These are phyloP conservation scores for Nothophaeocryptopus gaeumannii DNA, from an alignment of 2,329 filamentous ascomycete genomes.

Conservation along the genomic window DNA sequence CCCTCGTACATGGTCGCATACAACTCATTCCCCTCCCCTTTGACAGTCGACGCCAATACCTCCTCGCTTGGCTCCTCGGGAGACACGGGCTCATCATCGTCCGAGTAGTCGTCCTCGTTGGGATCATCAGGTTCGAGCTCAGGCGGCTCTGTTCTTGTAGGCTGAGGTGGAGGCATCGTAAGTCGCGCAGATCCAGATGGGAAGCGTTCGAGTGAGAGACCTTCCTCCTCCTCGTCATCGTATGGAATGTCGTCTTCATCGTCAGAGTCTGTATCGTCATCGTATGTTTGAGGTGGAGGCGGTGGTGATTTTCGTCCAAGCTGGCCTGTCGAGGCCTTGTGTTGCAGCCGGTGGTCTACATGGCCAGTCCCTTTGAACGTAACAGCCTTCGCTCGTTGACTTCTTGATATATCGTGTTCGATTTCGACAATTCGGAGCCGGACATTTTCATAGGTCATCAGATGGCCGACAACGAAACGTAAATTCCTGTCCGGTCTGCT, in stretches of 20 bases:
- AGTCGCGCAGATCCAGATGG: conserved; percentile 28
- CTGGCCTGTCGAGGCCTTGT: conserved; percentile 25
- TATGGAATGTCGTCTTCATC: conserved; percentile 20
- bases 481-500: conserved; percentile 34
- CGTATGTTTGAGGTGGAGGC: conserved; percentile 18
- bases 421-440: conserved; percentile 37
- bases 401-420: conserved; percentile 32
- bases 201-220: conserved; percentile 31
- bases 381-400: conserved; percentile 20
- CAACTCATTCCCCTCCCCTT: conserved; percentile 27
- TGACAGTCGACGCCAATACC: conserved; percentile 25
- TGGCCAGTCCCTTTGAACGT: conserved; percentile 30
- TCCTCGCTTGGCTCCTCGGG: conserved; percentile 29
- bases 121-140: conserved; percentile 27
- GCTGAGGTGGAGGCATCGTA: conserved; percentile 15
- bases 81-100: conserved; percentile 30
- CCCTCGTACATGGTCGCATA: conserved; percentile 30
- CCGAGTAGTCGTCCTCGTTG: conserved; percentile 28
- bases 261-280: conserved; percentile 22
- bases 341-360: conserved; percentile 19
- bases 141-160: conserved; percentile 14
- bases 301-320: conserved; percentile 28
- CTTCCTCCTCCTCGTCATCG: conserved; percentile 28
- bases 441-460: conserved; percentile 36
- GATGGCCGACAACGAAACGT: conserved; percentile 37